phyloP scores from a whole-genome alignment of 169 alveolate genomes.

The Plasmodium chabaudi region DNA sequence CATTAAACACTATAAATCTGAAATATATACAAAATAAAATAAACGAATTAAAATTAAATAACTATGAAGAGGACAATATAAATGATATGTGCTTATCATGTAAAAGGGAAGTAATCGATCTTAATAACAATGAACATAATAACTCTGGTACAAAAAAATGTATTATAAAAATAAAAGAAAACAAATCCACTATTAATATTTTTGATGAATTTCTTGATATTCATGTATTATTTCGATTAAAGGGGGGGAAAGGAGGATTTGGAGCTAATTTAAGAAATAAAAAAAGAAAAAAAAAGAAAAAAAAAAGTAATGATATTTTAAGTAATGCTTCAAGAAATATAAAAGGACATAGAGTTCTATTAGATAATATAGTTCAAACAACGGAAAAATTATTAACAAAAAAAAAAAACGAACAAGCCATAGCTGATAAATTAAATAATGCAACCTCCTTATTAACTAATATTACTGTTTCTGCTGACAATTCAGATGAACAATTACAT shows the following conservation, averaged over 20 bases:
- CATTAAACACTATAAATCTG: constrained; percentile 11
- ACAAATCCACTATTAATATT: constrained; percentile 33
- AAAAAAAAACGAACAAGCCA: constrained; percentile 40
- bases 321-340: constrained; percentile 51
- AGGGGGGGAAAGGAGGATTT: constrained; percentile 73
- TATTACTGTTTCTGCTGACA: constrained; percentile 21
- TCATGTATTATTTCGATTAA: constrained; percentile 38
- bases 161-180: constrained; percentile 32
- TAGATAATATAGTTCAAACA: constrained; percentile 48
- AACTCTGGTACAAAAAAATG: not conserved
- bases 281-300: constrained; percentile 71
- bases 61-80: constrained; percentile 17
- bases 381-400: constrained; percentile 42
- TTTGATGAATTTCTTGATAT: constrained; percentile 68
- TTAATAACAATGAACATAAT: not conserved
- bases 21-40: constrained; percentile 25
- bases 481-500: not conserved
- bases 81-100: not conserved
- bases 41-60: constrained; percentile 15
- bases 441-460: constrained; percentile 4
- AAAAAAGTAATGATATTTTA: constrained; percentile 18
- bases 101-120: no score
- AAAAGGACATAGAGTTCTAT: constrained; percentile 37
- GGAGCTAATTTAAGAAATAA: constrained; percentile 71
- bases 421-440: constrained; percentile 41